Conservation (phyloP, 148 eudicot species). For the Fallopia convolvulus region DNA sequence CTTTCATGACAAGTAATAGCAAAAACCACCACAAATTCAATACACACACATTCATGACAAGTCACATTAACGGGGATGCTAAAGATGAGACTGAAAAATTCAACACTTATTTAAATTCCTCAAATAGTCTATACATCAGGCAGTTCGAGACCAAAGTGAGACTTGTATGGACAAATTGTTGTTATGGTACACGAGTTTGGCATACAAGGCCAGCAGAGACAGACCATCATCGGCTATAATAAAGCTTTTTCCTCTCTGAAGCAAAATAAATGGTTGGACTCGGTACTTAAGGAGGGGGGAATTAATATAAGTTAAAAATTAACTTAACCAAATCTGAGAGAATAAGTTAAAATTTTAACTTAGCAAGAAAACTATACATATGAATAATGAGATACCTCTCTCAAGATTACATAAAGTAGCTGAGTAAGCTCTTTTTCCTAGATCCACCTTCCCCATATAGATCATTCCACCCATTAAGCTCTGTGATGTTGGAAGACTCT, state of each 20-base stretch:
- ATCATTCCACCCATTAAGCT: slow-evolving; percentile 12
- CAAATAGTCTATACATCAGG: not conserved
- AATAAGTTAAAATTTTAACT: slow-evolving; percentile 6
- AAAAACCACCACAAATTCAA: too few relatives aligned
- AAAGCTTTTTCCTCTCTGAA: not conserved
- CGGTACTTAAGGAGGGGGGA: too few relatives aligned
- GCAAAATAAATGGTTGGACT: not conserved
- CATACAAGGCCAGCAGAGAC: not conserved
- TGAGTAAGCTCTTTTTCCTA: slow-evolving; percentile 12
- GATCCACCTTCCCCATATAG: slow-evolving; percentile 16
- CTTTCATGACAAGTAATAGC: too few relatives aligned
- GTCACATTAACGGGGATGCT: too few relatives aligned
- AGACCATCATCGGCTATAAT: not conserved
- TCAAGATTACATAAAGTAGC: slow-evolving; percentile 11
- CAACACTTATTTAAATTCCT: not conserved
- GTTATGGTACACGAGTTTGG: not conserved
- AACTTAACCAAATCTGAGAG: not conserved
- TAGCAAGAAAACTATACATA: not conserved
- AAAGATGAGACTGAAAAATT: too few relatives aligned
- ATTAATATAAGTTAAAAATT: not conserved
- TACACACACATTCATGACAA: too few relatives aligned
- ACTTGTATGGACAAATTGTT: not conserved
- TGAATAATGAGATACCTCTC: not conserved
- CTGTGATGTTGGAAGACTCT: not conserved
- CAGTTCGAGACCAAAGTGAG: not conserved